Conservation (phyloP, 768 basidiomycete genomes). For the Phylloporus sp. region DNA sequence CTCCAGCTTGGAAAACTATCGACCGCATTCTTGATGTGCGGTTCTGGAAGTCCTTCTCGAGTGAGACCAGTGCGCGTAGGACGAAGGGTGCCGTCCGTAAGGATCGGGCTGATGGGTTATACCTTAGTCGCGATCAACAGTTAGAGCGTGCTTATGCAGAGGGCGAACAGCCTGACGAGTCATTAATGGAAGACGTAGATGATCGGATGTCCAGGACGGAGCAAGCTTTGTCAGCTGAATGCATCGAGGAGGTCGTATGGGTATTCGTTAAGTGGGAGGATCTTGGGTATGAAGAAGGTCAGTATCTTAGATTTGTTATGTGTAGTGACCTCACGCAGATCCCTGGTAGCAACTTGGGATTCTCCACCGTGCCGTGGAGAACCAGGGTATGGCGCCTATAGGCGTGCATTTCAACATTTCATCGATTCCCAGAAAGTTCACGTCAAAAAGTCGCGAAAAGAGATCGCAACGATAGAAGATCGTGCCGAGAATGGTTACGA, state of each 20-base stretch:
- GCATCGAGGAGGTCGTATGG: constrained; percentile 68
- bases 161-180: constrained; percentile 61
- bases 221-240: constrained; percentile 37
- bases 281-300: constrained; percentile 89
- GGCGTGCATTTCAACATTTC: constrained; percentile 63
- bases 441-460: constrained; percentile 46
- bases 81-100: constrained; percentile 19
- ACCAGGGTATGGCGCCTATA: constrained; percentile 58
- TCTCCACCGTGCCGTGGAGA: constrained; percentile 68
- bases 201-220: constrained; percentile 48
- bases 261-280: constrained; percentile 92
- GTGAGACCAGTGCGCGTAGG: constrained; percentile 9
- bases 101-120: constrained; percentile 27
- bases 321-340: not conserved
- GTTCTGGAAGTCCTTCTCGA: constrained; percentile 49
- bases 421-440: constrained; percentile 57
- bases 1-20: constrained; percentile 80
- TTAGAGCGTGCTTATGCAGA: constrained; percentile 42
- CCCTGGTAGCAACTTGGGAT: constrained; percentile 80
- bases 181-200: constrained; percentile 54
- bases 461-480: constrained; percentile 44
- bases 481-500: constrained; percentile 57
- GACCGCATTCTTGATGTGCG: constrained; percentile 86
- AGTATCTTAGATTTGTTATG: constrained; percentile 16
- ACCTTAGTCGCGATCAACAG: constrained; percentile 22